phyloP scores from a whole-genome alignment of 192 early-diverging fungal species.

The Umbelopsis sp. region DNA sequence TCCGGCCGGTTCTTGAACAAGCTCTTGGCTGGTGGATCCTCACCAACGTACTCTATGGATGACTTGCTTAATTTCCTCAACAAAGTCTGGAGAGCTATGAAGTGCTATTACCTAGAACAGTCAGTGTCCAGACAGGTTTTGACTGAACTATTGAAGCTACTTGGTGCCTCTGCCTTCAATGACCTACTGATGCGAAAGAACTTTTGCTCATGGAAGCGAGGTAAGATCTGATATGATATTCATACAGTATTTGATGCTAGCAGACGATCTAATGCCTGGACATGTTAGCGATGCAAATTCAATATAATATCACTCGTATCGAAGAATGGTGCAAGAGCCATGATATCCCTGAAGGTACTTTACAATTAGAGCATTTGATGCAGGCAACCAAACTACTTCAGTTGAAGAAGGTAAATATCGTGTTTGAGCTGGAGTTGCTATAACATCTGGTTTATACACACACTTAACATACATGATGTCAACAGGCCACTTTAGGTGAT shows the following conservation, averaged over 20 bases:
- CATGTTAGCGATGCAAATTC: constrained; percentile 85
- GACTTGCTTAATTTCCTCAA: constrained; percentile 92
- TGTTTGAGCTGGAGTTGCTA: neutral
- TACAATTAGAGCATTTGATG: constrained; percentile 89
- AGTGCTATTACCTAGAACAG: constrained; percentile 95
- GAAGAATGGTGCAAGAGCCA: constrained; percentile 99
- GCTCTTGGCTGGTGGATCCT: constrained; percentile 71
- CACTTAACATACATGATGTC: neutral
- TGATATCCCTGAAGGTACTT: constrained; percentile 81
- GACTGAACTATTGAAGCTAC: constrained; percentile 90
- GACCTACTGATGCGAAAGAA: constrained; percentile 95
- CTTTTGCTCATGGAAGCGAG: constrained; percentile 98
- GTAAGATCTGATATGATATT: constrained; percentile 28
- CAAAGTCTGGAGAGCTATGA: constrained; percentile 91
- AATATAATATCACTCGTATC: constrained; percentile 94
- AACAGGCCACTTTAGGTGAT: constrained; percentile 61
- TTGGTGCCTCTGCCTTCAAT: constrained; percentile 94
- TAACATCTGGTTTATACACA: neutral
- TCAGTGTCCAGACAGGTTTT: constrained; percentile 92
- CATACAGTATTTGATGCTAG: neutral
- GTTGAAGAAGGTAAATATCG: constrained; percentile 69
- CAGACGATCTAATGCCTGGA: neutral
- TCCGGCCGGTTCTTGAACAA: constrained; percentile 88
- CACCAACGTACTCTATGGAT: constrained; percentile 86
- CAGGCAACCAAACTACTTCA: constrained; percentile 97